Evolutionary conservation across 768 basidiomycete species (phyloP).

Genomic region (Suillus sp.): DNA sequence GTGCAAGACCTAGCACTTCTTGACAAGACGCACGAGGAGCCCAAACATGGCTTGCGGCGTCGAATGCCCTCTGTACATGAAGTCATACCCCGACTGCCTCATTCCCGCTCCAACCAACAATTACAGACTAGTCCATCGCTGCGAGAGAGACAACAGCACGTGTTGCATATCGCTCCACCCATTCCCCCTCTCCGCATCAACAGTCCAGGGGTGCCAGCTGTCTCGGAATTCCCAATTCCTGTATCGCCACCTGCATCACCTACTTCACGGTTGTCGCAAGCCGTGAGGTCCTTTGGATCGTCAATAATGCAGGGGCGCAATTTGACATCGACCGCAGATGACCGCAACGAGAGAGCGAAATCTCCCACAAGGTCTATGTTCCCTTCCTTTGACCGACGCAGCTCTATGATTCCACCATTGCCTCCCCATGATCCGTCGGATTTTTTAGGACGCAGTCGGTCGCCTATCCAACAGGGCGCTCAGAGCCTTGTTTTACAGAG

Average conservation of each 20-base stretch:
- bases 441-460: constrained; percentile 14
- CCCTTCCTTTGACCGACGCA: constrained; percentile 20
- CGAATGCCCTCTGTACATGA: constrained; percentile 9
- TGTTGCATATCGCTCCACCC: constrained; percentile 9
- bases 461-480: constrained; percentile 14
- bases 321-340: constrained; percentile 13
- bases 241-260: constrained; percentile 19
- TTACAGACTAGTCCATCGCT: constrained; percentile 11
- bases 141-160: constrained; percentile 1
- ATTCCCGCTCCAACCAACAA: constrained; percentile 17
- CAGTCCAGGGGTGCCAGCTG: constrained; percentile 20
- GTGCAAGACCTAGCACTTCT: constrained; percentile 19
- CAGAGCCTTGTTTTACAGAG: constrained; percentile 35
- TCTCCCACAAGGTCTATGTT: constrained; percentile 16
- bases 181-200: constrained; percentile 24
- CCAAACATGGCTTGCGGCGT: constrained; percentile 9
- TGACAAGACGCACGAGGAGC: constrained; percentile 3
- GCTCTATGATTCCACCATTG: constrained; percentile 8
- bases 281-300: constrained; percentile 22
- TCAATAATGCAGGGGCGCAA: constrained; percentile 26
- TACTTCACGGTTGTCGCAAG: constrained; percentile 23
- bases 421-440: constrained; percentile 14
- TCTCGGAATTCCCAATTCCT: constrained; percentile 24
- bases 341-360: constrained; percentile 17
- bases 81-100: constrained; percentile 8